A percentile compares a stretch with the other conserved stretches of the same genome.
phyloP scores from a whole-genome alignment of 331 rosid species.

The Rhamnella rubrinervis region DNA sequence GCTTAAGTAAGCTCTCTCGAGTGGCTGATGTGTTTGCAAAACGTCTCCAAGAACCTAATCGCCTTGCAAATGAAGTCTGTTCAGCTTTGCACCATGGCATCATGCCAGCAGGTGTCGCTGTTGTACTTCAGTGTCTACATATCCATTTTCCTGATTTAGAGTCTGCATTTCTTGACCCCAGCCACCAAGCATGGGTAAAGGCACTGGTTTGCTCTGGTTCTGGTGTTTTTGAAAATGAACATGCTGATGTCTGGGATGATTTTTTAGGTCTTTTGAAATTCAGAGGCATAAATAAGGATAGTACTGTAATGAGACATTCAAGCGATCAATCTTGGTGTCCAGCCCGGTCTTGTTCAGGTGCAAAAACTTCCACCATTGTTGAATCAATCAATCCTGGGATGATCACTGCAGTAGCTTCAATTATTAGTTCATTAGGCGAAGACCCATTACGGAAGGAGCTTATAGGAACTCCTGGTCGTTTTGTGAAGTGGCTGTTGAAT shows the following conservation, averaged over 20 bases:
- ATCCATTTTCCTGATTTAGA: slow-evolving; percentile 66
- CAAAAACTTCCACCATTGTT: slow-evolving; percentile 38
- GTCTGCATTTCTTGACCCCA: slow-evolving; percentile 56
- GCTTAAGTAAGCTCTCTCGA: slow-evolving; percentile 91
- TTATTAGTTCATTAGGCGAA: slow-evolving; percentile 85
- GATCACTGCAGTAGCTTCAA: slow-evolving; percentile 67
- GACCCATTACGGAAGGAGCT: slow-evolving; percentile 86
- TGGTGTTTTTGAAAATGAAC: slow-evolving; percentile 65
- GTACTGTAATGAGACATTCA: slow-evolving; percentile 30
- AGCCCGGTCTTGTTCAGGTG: slow-evolving; percentile 32
- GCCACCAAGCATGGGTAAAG: slow-evolving; percentile 64
- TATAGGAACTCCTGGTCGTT: slow-evolving; percentile 71
- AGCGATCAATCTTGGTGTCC: slow-evolving; percentile 72
- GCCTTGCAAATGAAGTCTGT: slow-evolving; percentile 78
- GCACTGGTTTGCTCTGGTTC: slow-evolving; percentile 67
- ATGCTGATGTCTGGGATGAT: slow-evolving; percentile 66
- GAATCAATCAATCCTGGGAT: slow-evolving; percentile 47
- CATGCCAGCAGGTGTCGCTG: slow-evolving; percentile 84
- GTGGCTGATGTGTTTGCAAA: slow-evolving; percentile 82
- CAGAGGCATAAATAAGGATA: slow-evolving; percentile 53
- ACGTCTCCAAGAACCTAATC: slow-evolving; percentile 90
- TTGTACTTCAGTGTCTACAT: slow-evolving; percentile 70
- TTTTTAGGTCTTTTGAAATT: slow-evolving; percentile 68
- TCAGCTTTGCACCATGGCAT: slow-evolving; percentile 77
- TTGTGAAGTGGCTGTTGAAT: slow-evolving; percentile 78